These are phyloP conservation scores for Phytophthora uliginosa DNA, from an alignment of 352 stramenopile species.

Conservation along the genomic window DNA sequence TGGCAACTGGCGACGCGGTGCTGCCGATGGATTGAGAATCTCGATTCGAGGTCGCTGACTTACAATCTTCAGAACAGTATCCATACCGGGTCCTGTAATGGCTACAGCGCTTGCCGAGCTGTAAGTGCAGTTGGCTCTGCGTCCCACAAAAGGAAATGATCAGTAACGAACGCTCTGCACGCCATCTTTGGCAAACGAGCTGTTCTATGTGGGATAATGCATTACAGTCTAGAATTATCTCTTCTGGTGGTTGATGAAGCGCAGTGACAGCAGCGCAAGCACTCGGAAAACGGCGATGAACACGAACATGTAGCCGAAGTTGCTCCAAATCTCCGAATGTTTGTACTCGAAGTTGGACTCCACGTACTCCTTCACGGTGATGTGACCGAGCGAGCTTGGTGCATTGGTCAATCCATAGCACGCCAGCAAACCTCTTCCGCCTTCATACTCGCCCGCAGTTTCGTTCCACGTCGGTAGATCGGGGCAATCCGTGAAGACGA, in stretches of 20 bases:
- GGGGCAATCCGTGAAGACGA: constrained; percentile 18
- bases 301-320: constrained; percentile 45
- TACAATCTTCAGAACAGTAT: not conserved
- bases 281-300: constrained; percentile 48
- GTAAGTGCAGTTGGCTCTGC: not conserved
- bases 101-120: not conserved
- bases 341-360: constrained; percentile 39
- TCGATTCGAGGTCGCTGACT: not conserved
- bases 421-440: not conserved
- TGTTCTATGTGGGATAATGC: not conserved
- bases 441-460: not conserved
- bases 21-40: not conserved
- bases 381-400: constrained; percentile 18
- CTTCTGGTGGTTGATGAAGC: not conserved
- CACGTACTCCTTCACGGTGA: constrained; percentile 36
- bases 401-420: constrained; percentile 13
- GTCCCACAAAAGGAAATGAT: not conserved
- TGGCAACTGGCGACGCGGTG: constrained; percentile 1
- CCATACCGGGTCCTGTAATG: not conserved
- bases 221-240: not conserved
- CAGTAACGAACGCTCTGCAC: not conserved
- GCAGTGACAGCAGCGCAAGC: constrained; percentile 42
- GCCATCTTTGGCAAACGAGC: not conserved
- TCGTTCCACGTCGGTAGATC: constrained; percentile 14
- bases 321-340: constrained; percentile 32